Base-by-base conservation (phyloP, 1,139 yeast species). In the Yamadazyma oceani region DNA sequence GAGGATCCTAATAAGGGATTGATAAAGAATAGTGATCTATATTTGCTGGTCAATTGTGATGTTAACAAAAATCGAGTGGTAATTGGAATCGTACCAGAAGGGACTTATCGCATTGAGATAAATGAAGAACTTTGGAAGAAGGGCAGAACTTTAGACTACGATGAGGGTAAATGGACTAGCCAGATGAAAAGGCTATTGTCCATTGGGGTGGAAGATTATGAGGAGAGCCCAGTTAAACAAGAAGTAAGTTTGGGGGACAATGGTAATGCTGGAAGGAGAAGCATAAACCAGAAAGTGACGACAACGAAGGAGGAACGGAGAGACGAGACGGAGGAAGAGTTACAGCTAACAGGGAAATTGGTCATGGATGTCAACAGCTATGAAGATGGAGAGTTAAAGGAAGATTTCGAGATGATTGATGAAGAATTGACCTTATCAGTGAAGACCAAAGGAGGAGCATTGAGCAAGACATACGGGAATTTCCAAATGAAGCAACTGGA, bases 21-120 rank as follows among this genome's bases (percentile, higher is more conserved):
- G 17, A 53, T 58, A 10, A 54, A 56, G 36, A 37, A 40, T 13
- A 39, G 53, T 4, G 36, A 35, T 11, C 26, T 58, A 17, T 46
- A 46, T 28, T 26, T 57, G 9, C 43, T 48, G 13, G 34, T 45
- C 8, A 21, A 31, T n/a, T 22, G 35, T 6, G 32, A 38, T 15
- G 39, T 41, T 10, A 46, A 46, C 12, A 44, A 32, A 22, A 40
- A 41, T 11, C 36, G 38, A n/a, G 34, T 32, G 2, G 21, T 53
- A 16, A 43, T 41, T 11, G 54, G 40, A 24, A 37, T 45, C 38
- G 26, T 48, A 38, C 37, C 42, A 43, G 39, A 55, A 50, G 32
- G 64, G 42, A 12, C 45, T 39, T 36, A 51, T 47, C 35, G 50
- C 37, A 17, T 31, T 4, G 21, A 19, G 10, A 12, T 46, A 8